Conservation (phyloP, 441 rosid species). For the Codiaeum variegatum region DNA sequence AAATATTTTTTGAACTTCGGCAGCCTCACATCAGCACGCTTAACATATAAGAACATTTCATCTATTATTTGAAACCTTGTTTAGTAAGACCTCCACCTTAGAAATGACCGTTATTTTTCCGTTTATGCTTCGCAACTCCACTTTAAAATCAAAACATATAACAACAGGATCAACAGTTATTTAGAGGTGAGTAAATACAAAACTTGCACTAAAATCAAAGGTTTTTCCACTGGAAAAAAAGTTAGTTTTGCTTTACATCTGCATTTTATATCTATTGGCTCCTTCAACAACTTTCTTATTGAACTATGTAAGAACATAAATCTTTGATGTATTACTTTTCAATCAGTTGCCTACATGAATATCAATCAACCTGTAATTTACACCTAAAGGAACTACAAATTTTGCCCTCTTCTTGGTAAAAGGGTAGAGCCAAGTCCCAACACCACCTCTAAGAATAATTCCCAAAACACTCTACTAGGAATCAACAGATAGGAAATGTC, state of each 20-base stretch:
- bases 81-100: neutral
- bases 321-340: conserved; percentile 86
- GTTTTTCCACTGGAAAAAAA: no score
- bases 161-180: no score
- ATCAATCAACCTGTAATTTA: conserved; percentile 86
- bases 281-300: no score
- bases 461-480: conserved; percentile 82
- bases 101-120: neutral
- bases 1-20: no score
- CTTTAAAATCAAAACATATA: no score
- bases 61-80: no score
- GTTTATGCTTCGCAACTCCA: neutral
- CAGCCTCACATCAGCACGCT: no score
- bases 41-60: no score
- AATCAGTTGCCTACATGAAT: conserved; percentile 94
- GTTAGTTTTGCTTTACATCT: no score
- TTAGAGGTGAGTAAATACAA: no score
- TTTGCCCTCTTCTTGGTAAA: conserved; percentile 93
- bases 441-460: conserved; percentile 92
- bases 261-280: no score
- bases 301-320: conserved; percentile 92
- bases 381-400: conserved; percentile 92
- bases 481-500: neutral
- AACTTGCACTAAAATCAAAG: no score
- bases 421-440: conserved; percentile 91